Evolutionary conservation across 257 asterid genomes (phyloP), one percentile per base, ranked within the genome.

Genomic region (Capsicum baccatum): DNA sequence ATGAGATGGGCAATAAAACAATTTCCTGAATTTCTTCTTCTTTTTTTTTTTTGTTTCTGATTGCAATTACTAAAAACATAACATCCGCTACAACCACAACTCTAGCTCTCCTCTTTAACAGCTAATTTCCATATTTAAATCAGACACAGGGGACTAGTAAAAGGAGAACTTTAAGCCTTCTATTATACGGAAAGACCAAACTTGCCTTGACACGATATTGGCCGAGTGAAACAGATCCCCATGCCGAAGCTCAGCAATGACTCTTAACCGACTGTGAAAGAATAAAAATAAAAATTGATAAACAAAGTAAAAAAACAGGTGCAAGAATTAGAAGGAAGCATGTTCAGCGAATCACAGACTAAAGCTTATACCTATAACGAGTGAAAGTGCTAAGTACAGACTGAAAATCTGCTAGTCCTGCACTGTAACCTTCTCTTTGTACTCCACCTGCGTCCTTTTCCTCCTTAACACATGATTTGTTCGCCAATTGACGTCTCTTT

Each of bases 121-220:
- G 44, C 48, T 76, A 52, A 52, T 52, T 52, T 76, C 81, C 48
- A 52, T 76, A 26, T 14, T 70, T 9, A 76, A 52, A 13, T 52
- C 62, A 21, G 62, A 52, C 48, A 52, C 44, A 1, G 14, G 48
- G 21, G 13, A 54, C 64, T 26, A 54, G 50, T 26, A 54, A 33
- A 60, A 58, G 60, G 76, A 74, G 33, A 52, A 82, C 26, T 62
- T 83, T 54, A 33, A 68, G 56, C 9, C 48, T n/a, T 44, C 67
- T 47, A 48, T 57, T 63, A 52, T 12, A 19, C 3, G 6, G 39
- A 68, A 35, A 81, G 42, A 26, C 50, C 67, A 83, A 85, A 68
- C 88, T 87, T 90, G 91, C 98, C 98, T 94, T 66, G 98, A 94
- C 48, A 94, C 97, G 54, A 94, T 94, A 89, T 94, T 94, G 91